Evolutionary conservation across 1,284 basidiomycete genomes (phyloP), one percentile per base, ranked within the genome.

Genomic region (Puccinia coronata): DNA sequence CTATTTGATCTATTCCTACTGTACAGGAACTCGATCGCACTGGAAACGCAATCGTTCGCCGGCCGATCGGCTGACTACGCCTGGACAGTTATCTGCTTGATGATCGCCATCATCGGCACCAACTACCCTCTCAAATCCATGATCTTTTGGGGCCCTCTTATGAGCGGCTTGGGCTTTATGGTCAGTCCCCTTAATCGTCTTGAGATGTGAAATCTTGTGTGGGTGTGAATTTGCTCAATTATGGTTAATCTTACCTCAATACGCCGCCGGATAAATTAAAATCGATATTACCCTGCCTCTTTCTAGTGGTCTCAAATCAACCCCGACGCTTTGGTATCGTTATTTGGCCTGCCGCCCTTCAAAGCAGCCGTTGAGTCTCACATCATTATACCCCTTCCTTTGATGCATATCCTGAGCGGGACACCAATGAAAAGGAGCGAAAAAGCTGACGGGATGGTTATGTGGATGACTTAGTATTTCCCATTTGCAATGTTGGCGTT

Each of bases 311-410:
- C 79, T 12, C 79, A 81, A 74, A 74, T 81, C 43, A 74, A 74
- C 49, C 79, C 79, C 11, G 70, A 81, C 39, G 39, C 71, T 31
- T n/a, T 74, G 47, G 79, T 81, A 41, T 81, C 79, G 0, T 59
- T 81, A 14, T 81, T 81, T 74, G 79, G 79, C 34, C 51, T 81
- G 28, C 79, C 79, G n/a, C 79, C 79, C 23, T 81, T 81, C 57
- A 81, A 81, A 51, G 79, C 79, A 53, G 31, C 71, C 9, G 79
- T 81, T 77, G 61, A 75, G 73, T 75, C 43, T 14, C 25, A 34
- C 51, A n/a, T 31, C 34, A 34, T n/a, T 20, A 8, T 23, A 34
- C 20, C n/a, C n/a, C 18, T 36, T 39, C 61, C 12, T 8, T 6
- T n/a, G 34, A 18, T 39, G 4, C 43, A 47, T 47, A 11, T 47